These are phyloP conservation scores for Microbotryomycetes sp. DNA, from an alignment of 1,284 basidiomycete genomes.

Conservation along the genomic window DNA sequence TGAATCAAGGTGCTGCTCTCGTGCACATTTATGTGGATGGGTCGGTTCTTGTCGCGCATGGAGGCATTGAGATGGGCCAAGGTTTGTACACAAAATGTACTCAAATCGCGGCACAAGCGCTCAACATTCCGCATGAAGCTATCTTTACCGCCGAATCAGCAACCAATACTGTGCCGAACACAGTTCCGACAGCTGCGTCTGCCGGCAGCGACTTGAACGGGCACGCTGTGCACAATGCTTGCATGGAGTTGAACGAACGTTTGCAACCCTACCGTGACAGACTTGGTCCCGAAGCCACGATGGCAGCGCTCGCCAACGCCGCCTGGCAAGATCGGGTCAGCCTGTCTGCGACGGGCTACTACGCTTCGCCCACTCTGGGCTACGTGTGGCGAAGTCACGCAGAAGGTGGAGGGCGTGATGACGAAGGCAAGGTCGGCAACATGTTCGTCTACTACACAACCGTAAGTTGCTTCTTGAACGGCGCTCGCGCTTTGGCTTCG, in stretches of 20 bases:
- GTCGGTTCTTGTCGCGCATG: constrained; percentile 37
- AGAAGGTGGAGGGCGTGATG: background rate
- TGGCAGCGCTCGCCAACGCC: constrained; percentile 37
- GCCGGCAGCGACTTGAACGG: constrained; percentile 37
- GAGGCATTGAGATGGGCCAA: constrained; percentile 40
- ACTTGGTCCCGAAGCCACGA: constrained; percentile 31
- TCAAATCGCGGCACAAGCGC: constrained; percentile 42
- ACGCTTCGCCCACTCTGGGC: constrained; percentile 41
- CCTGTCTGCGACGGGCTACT: constrained; percentile 42
- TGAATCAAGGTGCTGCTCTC: constrained; percentile 42
- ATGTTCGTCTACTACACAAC: constrained; percentile 39
- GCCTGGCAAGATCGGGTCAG: constrained; percentile 42
- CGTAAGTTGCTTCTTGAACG: too few species aligned
- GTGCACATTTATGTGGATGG: constrained; percentile 44
- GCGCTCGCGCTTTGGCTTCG: background rate
- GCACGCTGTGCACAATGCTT: constrained; percentile 41
- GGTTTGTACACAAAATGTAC: constrained; percentile 42
- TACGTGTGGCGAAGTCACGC: constrained; percentile 37
- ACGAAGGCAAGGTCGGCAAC: constrained; percentile 22
- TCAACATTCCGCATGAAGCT: constrained; percentile 39
- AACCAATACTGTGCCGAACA: constrained; percentile 39
- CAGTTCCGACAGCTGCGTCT: constrained; percentile 39
- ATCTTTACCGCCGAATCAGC: constrained; percentile 41
- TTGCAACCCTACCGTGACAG: constrained; percentile 35
- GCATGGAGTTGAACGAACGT: constrained; percentile 41